phyloP scores from a whole-genome alignment of 192 early-diverging fungal species.

The Podila verticillata region DNA sequence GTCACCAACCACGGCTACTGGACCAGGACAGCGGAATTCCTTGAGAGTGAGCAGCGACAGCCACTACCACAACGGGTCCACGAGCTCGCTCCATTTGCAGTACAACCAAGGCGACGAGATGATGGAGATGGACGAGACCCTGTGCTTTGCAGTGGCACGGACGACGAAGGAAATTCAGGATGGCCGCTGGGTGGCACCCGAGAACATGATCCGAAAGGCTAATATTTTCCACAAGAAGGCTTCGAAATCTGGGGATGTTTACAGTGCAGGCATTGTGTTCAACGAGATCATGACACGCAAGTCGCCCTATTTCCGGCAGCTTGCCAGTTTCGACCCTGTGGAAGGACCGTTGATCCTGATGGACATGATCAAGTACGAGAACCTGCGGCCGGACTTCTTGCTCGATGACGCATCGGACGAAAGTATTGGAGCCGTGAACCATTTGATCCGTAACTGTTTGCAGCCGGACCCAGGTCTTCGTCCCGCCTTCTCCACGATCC shows the following conservation, averaged over 20 bases:
- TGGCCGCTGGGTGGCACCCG: constrained; percentile 39
- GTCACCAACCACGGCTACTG: neutral
- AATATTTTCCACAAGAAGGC: constrained; percentile 12
- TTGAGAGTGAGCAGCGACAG: constrained; percentile 2
- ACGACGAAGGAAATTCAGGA: constrained; percentile 23
- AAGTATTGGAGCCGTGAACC: constrained; percentile 36
- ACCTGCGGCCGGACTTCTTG: constrained; percentile 45
- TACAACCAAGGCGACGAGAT: constrained; percentile 11
- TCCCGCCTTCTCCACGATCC: constrained; percentile 29
- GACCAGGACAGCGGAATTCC: constrained; percentile 1
- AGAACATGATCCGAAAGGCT: constrained; percentile 20
- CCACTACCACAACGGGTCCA: neutral
- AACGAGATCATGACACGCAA: constrained; percentile 60
- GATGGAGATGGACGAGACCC: constrained; percentile 12
- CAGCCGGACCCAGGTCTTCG: constrained; percentile 30
- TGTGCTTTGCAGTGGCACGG: constrained; percentile 1
- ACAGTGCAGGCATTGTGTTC: constrained; percentile 54
- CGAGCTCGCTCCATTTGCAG: neutral
- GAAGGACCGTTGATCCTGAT: constrained; percentile 11
- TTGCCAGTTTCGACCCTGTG: constrained; percentile 6
- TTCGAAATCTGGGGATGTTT: constrained; percentile 17
- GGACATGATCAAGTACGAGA: constrained; percentile 32
- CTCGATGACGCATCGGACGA: constrained; percentile 44
- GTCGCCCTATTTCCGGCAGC: constrained; percentile 42
- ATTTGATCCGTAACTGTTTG: constrained; percentile 42